Evolutionary conservation across 208 protist species (phyloP).

Genomic region (Plasmodiophora brassicae): DNA sequence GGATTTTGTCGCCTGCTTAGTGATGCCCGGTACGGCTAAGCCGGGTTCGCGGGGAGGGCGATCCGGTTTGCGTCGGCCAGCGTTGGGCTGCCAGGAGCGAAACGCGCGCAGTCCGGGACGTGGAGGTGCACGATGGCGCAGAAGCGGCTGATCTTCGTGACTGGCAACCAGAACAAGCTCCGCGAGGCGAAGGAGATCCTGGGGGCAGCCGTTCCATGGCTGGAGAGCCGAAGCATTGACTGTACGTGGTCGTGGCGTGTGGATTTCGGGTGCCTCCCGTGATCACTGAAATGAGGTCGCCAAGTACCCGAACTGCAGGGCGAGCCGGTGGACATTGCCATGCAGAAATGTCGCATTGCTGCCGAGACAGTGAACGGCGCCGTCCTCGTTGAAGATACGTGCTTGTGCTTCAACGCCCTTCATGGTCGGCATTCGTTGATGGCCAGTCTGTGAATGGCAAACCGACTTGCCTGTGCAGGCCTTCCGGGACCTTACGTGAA

Average conservation of each 20-base stretch:
- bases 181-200: conserved; percentile 79
- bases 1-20: no score
- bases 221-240: conserved; percentile 60
- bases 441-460: no score
- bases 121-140: no score
- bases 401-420: conserved; percentile 88
- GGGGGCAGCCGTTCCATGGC: conserved; percentile 46
- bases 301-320: conserved; percentile 88
- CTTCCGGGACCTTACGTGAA: conserved; percentile 91
- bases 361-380: conserved; percentile 63
- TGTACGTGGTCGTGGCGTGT: not conserved
- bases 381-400: conserved; percentile 91
- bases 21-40: no score
- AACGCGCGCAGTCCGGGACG: no score
- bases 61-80: no score
- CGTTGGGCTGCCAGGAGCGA: no score
- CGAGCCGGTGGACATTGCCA: conserved; percentile 74
- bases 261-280: not conserved
- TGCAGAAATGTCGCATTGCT: conserved; percentile 79
- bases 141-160: conserved; percentile 64
- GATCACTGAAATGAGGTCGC: conserved; percentile 61
- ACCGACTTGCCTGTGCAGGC: no score
- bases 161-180: conserved; percentile 91
- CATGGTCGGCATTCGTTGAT: no score
- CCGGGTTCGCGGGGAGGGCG: no score